These are phyloP conservation scores for Solanum ahanhuiri DNA, from an alignment of 257 asterid genomes.

Conservation along the genomic window DNA sequence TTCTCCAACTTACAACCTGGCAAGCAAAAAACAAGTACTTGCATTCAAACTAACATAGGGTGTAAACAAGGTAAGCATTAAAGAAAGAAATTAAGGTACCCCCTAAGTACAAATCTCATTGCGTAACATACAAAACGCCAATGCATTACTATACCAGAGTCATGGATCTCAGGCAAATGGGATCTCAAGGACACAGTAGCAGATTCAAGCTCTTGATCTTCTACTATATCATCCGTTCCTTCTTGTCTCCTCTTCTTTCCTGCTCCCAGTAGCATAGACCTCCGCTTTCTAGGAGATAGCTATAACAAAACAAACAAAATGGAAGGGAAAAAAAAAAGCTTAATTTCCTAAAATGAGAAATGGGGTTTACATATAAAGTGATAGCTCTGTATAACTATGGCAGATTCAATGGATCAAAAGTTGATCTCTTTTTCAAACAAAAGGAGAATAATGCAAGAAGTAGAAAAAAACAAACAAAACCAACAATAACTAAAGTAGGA, in stretches of 20 bases:
- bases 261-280: constrained; percentile 14
- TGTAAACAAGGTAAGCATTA: background rate
- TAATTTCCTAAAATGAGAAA: background rate
- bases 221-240: background rate
- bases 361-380: background rate
- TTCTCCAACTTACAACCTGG: constrained; percentile 8
- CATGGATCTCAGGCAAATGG: constrained; percentile 21
- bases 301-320: background rate
- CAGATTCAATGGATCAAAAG: constrained; percentile 3
- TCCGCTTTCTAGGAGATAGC: constrained; percentile 25
- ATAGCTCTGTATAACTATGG: background rate
- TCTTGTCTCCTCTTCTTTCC: constrained; percentile 12
- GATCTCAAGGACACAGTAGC: constrained; percentile 23
- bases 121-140: background rate
- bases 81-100: background rate
- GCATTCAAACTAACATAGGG: background rate
- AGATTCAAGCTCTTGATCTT: constrained; percentile 20
- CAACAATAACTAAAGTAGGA: background rate
- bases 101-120: background rate
- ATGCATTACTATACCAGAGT: constrained; percentile 9
- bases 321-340: background rate
- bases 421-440: background rate
- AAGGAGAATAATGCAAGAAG: background rate
- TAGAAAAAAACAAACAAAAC: background rate
- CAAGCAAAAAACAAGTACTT: background rate